Evolutionary conservation across 352 stramenopile genomes (phyloP).

Genomic region (Globisporangium heterothallicum): DNA sequence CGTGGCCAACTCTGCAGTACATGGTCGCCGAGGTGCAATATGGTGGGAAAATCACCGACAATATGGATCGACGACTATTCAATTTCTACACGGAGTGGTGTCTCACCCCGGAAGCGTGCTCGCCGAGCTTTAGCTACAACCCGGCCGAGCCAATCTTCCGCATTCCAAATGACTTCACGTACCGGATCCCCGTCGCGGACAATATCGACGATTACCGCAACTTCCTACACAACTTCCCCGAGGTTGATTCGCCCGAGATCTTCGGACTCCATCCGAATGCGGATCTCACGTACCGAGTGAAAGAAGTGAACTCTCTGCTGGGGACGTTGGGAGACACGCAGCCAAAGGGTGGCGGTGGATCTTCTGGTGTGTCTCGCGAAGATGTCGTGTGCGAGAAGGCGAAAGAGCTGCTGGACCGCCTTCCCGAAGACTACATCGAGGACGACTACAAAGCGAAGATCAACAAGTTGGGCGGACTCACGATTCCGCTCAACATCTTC

Average conservation of each 20-base stretch:
- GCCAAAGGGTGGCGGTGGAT: conserved; percentile 91
- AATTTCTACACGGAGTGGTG: conserved; percentile 98
- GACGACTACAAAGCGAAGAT: conserved; percentile 98
- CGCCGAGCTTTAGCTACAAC: conserved; percentile 93
- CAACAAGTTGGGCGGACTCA: conserved; percentile 93
- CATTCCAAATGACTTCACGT: conserved; percentile 97
- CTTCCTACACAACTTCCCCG: conserved; percentile 93
- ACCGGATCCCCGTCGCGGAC: conserved; percentile 90
- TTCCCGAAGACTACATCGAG: conserved; percentile 96
- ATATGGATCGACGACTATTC: conserved; percentile 96
- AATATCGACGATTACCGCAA: conserved; percentile 94
- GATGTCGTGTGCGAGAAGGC: conserved; percentile 96
- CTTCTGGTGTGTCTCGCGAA: conserved; percentile 89
- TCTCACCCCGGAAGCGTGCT: conserved; percentile 83
- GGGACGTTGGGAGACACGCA: conserved; percentile 95
- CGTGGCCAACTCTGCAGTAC: conserved; percentile 98
- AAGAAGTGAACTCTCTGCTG: conserved; percentile 94
- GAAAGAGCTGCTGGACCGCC: conserved; percentile 89
- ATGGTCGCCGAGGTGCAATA: conserved; percentile 99
- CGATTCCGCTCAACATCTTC: conserved; percentile 98
- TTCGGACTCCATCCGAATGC: conserved; percentile 98
- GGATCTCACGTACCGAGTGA: conserved; percentile 96
- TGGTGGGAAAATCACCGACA: conserved; percentile 99
- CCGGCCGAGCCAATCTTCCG: conserved; percentile 91
- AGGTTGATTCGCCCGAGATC: conserved; percentile 98